Percentiles rank a stretch among this genome's conserved stretches.
Conservation (phyloP, 2,329 filamentous ascomycete species). For the Thyridium curvatum region DNA sequence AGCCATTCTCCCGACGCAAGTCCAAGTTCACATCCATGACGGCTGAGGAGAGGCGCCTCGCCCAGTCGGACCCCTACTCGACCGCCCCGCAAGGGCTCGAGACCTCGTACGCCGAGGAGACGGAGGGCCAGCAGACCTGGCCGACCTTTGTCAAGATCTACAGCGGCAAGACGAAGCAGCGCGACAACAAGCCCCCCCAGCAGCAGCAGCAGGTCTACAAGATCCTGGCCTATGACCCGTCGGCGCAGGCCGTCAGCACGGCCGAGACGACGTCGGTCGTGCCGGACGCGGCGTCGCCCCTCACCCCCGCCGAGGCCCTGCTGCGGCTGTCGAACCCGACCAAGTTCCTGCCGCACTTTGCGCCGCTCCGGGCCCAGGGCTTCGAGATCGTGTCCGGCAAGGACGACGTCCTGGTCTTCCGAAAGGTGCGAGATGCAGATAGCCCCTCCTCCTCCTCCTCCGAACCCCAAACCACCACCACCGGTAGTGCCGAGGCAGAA, state of each 20-base stretch:
- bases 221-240: conserved; percentile 59
- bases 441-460: no score
- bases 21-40: no score
- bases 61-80: conserved; percentile 31
- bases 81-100: conserved; percentile 41
- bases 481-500: not conserved
- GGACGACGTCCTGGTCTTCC: conserved; percentile 60
- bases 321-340: conserved; percentile 54
- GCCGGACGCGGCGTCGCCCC: conserved; percentile 36
- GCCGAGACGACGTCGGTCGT: conserved; percentile 55
- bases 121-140: conserved; percentile 22
- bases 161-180: conserved; percentile 11
- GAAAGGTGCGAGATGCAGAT: conserved; percentile 41
- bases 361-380: conserved; percentile 50
- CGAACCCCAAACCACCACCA: conserved; percentile 5
- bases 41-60: not conserved
- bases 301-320: conserved; percentile 55
- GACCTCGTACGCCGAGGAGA: conserved; percentile 38
- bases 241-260: conserved; percentile 47
- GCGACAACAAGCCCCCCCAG: conserved; percentile 5
- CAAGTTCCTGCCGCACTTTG: conserved; percentile 60
- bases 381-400: conserved; percentile 62
- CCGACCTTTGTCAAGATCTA: conserved; percentile 29
- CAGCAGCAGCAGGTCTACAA: conserved; percentile 42
- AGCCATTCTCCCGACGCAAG: not conserved